Evolutionary conservation across 2,329 filamentous ascomycete genomes (phyloP).

Genomic region (Xylaria sp.): DNA sequence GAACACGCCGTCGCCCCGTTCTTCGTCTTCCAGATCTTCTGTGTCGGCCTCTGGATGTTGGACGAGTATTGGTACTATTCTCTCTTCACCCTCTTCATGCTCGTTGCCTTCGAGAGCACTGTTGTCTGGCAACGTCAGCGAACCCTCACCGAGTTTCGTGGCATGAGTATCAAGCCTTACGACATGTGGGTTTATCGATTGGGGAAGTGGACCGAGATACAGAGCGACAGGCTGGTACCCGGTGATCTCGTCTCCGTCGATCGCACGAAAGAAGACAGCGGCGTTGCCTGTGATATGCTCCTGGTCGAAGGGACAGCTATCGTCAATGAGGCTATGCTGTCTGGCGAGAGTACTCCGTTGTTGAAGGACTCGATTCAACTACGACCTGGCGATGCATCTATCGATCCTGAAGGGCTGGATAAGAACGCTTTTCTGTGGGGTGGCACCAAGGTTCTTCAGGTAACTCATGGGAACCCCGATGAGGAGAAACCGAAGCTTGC

Average conservation of each 20-base stretch:
- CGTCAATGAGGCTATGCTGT: conserved; percentile 99
- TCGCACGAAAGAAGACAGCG: conserved; percentile 95
- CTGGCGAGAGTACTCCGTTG: conserved; percentile 95
- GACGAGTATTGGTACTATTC: conserved; percentile 99
- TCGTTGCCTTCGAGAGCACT: conserved; percentile 96
- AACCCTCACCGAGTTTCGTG: conserved; percentile 94
- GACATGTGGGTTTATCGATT: conserved; percentile 90
- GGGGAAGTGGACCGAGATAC: conserved; percentile 87
- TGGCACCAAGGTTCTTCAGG: conserved; percentile 95
- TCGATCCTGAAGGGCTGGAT: conserved; percentile 92
- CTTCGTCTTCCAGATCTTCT: conserved; percentile 99
- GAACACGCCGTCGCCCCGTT: conserved; percentile 99
- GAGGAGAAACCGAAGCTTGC: conserved; percentile 77
- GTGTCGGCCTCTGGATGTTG: conserved; percentile 96
- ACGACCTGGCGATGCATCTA: conserved; percentile 79
- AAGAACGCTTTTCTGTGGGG: conserved; percentile 98
- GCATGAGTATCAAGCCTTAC: conserved; percentile 99
- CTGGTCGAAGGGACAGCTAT: conserved; percentile 95
- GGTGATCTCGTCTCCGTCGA: conserved; percentile 93
- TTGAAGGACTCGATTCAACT: conserved; percentile 96
- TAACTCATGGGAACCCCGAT: conserved; percentile 85
- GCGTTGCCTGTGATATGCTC: conserved; percentile 97
- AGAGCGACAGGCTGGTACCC: conserved; percentile 91
- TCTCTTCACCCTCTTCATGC: conserved; percentile 98
- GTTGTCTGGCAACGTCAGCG: conserved; percentile 99